These are phyloP conservation scores for Hemerocallis citrina DNA, from an alignment of 106 monocot species.

Conservation along the genomic window DNA sequence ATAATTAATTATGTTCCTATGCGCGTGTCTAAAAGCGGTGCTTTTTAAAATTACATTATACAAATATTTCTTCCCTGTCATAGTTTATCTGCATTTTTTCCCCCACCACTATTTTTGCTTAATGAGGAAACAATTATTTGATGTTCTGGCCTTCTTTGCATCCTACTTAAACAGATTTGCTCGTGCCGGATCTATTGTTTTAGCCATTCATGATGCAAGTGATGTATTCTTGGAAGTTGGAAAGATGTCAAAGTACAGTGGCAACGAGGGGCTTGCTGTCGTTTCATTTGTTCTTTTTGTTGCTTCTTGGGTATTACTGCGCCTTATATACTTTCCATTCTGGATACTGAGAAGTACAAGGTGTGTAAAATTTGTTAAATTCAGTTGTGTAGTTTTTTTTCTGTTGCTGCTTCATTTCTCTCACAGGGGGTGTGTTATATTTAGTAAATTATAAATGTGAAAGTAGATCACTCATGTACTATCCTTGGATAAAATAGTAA, in stretches of 20 bases:
- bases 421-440: neutral
- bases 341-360: constrained; percentile 90
- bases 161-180: constrained; percentile 54
- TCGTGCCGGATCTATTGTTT: constrained; percentile 82
- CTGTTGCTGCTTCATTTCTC: neutral
- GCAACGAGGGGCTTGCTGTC: constrained; percentile 48
- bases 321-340: constrained; percentile 76
- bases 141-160: neutral
- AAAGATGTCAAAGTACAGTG: constrained; percentile 92
- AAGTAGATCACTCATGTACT: neutral
- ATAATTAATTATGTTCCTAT: too few relatives aligned
- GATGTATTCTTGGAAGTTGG: constrained; percentile 89
- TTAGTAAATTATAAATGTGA: neutral
- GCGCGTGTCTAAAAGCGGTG: too few relatives aligned
- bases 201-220: constrained; percentile 92
- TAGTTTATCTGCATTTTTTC: neutral
- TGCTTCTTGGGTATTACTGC: constrained; percentile 64
- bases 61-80: too few relatives aligned
- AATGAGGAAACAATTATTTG: neutral
- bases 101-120: neutral
- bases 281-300: constrained; percentile 63
- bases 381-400: neutral
- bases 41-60: too few relatives aligned
- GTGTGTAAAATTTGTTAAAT: constrained; percentile 21
- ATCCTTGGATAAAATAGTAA: neutral